Conservation (phyloP, 495 filamentous ascomycete species). For the Patellaria atrata region DNA sequence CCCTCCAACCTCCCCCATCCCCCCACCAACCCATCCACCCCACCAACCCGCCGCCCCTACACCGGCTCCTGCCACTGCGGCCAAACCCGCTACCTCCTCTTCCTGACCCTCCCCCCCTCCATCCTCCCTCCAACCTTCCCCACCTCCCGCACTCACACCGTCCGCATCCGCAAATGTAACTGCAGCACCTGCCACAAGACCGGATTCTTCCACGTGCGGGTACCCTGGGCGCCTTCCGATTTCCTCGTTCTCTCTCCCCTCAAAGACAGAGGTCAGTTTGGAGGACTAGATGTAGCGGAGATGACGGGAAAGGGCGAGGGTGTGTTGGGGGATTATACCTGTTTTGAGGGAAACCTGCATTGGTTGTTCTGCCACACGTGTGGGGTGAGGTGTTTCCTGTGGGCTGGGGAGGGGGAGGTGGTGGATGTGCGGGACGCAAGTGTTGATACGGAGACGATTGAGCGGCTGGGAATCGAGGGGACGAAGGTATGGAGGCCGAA, state of each 20-base stretch:
- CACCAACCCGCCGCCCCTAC: too few relatives aligned
- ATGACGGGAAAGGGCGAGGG: too few relatives aligned
- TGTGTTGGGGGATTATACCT: constrained; percentile 12
- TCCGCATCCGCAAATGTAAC: constrained; percentile 21
- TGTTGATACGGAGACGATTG: constrained; percentile 4
- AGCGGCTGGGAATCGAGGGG: too few relatives aligned
- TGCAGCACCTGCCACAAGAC: constrained; percentile 19
- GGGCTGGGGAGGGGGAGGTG: constrained; percentile 9
- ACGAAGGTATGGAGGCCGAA: constrained; percentile 11
- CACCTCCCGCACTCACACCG: neutral
- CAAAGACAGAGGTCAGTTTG: constrained; percentile 5
- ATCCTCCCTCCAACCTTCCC: neutral
- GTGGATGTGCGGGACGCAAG: constrained; percentile 14
- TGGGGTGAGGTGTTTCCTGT: constrained; percentile 9
- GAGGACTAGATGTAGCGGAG: too few relatives aligned
- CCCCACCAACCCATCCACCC: too few relatives aligned
- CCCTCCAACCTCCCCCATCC: too few relatives aligned
- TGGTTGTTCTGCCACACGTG: constrained; percentile 20
- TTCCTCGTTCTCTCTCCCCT: constrained; percentile 17
- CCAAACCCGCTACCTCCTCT: constrained; percentile 13
- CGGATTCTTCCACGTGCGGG: constrained; percentile 17
- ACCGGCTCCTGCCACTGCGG: constrained; percentile 20
- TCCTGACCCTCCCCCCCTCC: constrained; percentile 13
- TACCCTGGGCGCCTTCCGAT: constrained; percentile 9
- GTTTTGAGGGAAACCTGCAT: constrained; percentile 1